Evolutionary conservation across 1,139 yeast species (phyloP), one percentile per base, ranked within the genome.

Genomic region (Eremothecium gossypii): DNA sequence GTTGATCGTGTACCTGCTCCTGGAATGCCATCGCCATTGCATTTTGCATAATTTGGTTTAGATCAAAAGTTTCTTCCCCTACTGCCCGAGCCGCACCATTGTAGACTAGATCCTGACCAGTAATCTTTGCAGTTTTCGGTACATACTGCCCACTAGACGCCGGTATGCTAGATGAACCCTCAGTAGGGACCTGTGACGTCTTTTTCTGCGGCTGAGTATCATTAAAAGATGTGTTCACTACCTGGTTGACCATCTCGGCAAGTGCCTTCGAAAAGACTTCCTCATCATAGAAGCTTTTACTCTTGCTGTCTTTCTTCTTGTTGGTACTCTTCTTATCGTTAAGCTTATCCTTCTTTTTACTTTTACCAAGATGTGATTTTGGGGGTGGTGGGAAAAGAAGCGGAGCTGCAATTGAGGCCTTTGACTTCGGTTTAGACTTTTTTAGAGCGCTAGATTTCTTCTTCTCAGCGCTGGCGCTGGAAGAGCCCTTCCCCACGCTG

Each of bases 31-130:
- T 71, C 39, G 74, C 73, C 63, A 80, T 71, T 0, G 87, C 89
- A 61, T 79, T 79, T 50, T 78, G 83, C 68, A 81, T 71, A 49
- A 82, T 81, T 50, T 76, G 83, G 53, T 76, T 78, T 77, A 78
- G 63, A 48, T 76, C 81, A 41, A 67, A 66, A 4, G 67, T 68
- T 29, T 65, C 69, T 28, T 66, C 69, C 9, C 36, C 10, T n/a
- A 33, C 33, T 14, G 30, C 38, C 8, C 29, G 9, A 23, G n/a
- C n/a, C 4, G 29, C 37, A 9, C 11, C n/a, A 10, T 5, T 17
- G 17, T 12, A 10, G 3, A 11, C 6, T 3, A 11, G 14, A 20
- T 23, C 27, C 8, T 27, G 27, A 4, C 27, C 29, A 3, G 7
- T 7, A 7, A 4, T n/a, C n/a, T 14, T 14, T 3, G 17, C 7